Percentiles rank a stretch among this genome's conserved stretches.
phyloP scores from a whole-genome alignment of 805 yeast species.

The Yarrowia yakushimensis region DNA sequence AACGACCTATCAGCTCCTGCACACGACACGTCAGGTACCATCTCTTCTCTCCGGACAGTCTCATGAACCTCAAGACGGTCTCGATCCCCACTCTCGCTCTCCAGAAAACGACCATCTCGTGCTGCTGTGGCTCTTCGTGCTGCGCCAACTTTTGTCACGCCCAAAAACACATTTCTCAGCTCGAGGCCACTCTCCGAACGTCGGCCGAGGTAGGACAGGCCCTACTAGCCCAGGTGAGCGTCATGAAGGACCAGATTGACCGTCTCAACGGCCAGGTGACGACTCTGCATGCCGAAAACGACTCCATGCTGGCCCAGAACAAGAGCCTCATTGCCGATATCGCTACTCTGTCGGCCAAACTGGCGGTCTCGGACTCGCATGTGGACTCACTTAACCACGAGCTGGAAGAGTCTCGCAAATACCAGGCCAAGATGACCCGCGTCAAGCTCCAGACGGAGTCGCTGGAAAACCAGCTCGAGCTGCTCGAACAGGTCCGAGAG shows the following conservation, averaged over 20 bases:
- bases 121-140: slow-evolving; percentile 12
- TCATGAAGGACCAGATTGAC: slow-evolving; percentile 19
- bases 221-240: slow-evolving; percentile 1
- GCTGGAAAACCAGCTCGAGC: slow-evolving; percentile 14
- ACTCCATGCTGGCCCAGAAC: slow-evolving; percentile 10
- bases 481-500: slow-evolving; percentile 4
- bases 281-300: neutral
- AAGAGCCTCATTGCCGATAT: neutral
- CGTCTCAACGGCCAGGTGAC: slow-evolving; percentile 20
- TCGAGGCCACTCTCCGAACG: slow-evolving; percentile 11
- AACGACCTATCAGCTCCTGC: too few relatives aligned
- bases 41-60: neutral
- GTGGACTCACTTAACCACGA: neutral
- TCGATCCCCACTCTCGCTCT: neutral
- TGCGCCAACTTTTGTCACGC: neutral
- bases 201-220: slow-evolving; percentile 17
- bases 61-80: neutral
- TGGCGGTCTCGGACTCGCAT: neutral
- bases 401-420: slow-evolving; percentile 20
- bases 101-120: neutral
- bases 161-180: slow-evolving; percentile 2
- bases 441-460: slow-evolving; percentile 2
- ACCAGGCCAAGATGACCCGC: neutral
- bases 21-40: neutral
- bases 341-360: neutral